These are phyloP conservation scores for Polytolypa hystricis DNA, from an alignment of 2,329 filamentous ascomycete species.

Conservation along the genomic window DNA sequence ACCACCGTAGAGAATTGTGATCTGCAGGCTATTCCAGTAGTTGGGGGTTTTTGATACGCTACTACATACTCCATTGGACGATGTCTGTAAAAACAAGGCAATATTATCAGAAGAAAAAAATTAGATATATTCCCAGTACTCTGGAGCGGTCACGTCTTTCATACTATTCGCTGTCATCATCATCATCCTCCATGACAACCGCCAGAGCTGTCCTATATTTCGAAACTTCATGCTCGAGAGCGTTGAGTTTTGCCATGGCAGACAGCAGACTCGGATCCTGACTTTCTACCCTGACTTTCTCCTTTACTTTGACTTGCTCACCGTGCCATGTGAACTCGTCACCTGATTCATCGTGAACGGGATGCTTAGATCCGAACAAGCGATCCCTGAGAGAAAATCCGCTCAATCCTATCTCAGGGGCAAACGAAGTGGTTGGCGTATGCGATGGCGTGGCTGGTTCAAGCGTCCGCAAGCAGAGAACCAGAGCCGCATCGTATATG, in stretches of 20 bases:
- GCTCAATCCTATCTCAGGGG: slow-evolving; percentile 51
- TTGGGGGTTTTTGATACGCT: too few relatives aligned
- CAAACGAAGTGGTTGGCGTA: slow-evolving; percentile 54
- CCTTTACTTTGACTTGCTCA: slow-evolving; percentile 70
- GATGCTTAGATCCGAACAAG: slow-evolving; percentile 39
- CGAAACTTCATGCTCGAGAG: slow-evolving; percentile 61
- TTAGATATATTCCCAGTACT: too few relatives aligned
- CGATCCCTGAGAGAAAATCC: slow-evolving; percentile 49
- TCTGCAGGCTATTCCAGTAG: too few relatives aligned
- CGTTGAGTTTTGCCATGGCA: slow-evolving; percentile 70
- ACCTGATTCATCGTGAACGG: slow-evolving; percentile 71
- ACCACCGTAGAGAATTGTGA: too few relatives aligned
- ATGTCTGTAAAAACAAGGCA: too few relatives aligned
- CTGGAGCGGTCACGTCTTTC: too few relatives aligned
- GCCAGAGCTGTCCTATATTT: slow-evolving; percentile 61
- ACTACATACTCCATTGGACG: too few relatives aligned
- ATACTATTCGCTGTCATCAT: too few relatives aligned
- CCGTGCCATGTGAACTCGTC: slow-evolving; percentile 59
- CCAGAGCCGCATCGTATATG: slow-evolving; percentile 58
- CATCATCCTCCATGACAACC: slow-evolving; percentile 65
- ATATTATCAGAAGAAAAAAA: too few relatives aligned
- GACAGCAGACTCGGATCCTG: slow-evolving; percentile 80
- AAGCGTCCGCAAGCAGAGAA: slow-evolving; percentile 59
- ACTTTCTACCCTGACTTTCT: slow-evolving; percentile 81
- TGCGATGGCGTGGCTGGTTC: slow-evolving; percentile 50